Base-by-base conservation (phyloP, 495 filamentous ascomycete genomes). In the Sordaria brevicollis region DNA sequence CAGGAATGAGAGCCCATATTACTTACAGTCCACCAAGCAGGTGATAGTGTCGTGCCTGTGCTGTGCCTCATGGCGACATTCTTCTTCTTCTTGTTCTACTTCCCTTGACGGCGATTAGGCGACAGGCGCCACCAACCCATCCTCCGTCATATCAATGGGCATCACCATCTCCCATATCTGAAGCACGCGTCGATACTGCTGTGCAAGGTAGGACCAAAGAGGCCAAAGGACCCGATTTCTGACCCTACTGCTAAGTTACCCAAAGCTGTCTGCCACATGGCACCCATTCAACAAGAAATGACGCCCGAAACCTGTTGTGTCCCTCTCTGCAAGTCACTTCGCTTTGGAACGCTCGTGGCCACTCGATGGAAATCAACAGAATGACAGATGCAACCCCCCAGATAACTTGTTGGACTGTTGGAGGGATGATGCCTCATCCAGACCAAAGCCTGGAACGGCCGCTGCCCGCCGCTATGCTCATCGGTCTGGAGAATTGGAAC, bases 141-240 rank as follows among this genome's bases (percentile, higher is more conserved):
- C 39, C 39, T 19, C 41, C 41, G 8, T 49, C 41, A 49, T 9
- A n/a, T 57, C n/a, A 37, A 25, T 68, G 38, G 39, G 39, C 35
- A 35, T 39, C 67, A n/a, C n/a, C 41, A 11, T 29, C 65, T 33
- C 70, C 29, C 70, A 69, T 43, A 36, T 54, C 43, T 54, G 43
- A 65, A 68, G 70, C 70, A 69, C 67, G 70, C 72, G 67, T 67
- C 43, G 67, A 35, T 68, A 69, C 70, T n/a, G 38, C 57, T 35
- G 72, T 74, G 70, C 39, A 34, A 74, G 39, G 70, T 43, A 39
- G 65, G 36, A 71, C 70, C 35, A 67, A 29, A 67, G 65, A n/a
- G 29, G 19, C 25, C 72, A 66, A 38, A 71, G 65, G 57, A 68
- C 66, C 66, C 68, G 68, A 72, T 69, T 71, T 21, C 66, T 68